Conservation (phyloP, 1,284 basidiomycete species). For the Ustilago trichophora region DNA sequence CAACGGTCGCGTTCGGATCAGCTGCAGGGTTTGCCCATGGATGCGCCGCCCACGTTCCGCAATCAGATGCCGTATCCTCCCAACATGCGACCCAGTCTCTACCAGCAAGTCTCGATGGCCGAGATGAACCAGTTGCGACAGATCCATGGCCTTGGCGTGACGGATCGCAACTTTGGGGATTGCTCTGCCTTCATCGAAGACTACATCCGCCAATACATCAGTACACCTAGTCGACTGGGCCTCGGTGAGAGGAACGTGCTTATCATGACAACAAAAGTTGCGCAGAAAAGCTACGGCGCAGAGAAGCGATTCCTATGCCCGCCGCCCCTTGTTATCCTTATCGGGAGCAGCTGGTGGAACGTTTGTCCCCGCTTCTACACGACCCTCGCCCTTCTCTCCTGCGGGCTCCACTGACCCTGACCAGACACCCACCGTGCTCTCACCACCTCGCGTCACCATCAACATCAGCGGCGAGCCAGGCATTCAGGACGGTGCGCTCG, state of each 20-base stretch:
- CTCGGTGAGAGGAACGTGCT: conserved; percentile 92
- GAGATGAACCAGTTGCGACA: conserved; percentile 43
- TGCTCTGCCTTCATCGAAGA: conserved; percentile 54
- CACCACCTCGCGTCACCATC: conserved; percentile 83
- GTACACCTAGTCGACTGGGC: conserved; percentile 82
- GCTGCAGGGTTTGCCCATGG: conserved; percentile 17
- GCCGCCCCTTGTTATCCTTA: conserved; percentile 91
- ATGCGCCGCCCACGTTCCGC: conserved; percentile 21
- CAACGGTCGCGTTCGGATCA: conserved; percentile 33
- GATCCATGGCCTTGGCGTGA: conserved; percentile 28
- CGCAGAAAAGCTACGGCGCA: conserved; percentile 94
- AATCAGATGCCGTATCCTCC: conserved; percentile 37
- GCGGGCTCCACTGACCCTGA: conserved; percentile 11
- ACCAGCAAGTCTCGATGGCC: conserved; percentile 52
- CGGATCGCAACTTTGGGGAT: conserved; percentile 44
- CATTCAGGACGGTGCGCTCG: conserved; percentile 81
- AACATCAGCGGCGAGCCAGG: conserved; percentile 89
- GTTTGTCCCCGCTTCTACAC: conserved; percentile 62
- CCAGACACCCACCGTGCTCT: conserved; percentile 71
- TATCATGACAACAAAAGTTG: conserved; percentile 94
- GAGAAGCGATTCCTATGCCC: conserved; percentile 98
- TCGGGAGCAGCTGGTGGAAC: conserved; percentile 92
- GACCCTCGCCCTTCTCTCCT: conserved; percentile 60
- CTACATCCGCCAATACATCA: conserved; percentile 72
- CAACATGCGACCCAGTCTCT: conserved; percentile 48